These are phyloP conservation scores for Scutellaria minor DNA, from an alignment of 257 asterid species.

Conservation along the genomic window DNA sequence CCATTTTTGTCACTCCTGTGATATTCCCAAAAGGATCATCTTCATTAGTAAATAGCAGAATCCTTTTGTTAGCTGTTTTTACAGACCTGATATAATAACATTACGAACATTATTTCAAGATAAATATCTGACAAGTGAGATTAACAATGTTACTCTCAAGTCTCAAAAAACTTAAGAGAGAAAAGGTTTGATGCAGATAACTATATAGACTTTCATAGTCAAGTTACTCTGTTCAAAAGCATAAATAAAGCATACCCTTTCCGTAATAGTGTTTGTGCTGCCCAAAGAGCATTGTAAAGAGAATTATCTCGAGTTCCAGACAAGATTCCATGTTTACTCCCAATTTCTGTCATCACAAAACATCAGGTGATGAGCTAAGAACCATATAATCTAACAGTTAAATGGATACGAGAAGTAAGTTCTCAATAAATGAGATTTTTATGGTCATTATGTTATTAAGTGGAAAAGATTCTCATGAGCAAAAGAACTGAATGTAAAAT, in stretches of 20 bases:
- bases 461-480: not conserved
- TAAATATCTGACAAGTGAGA: conserved; percentile 13
- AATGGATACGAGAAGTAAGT: not conserved
- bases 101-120: conserved; percentile 29
- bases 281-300: conserved; percentile 96
- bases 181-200: conserved; percentile 9
- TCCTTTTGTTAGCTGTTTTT: conserved; percentile 81
- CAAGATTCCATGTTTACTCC: conserved; percentile 83
- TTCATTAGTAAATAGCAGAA: conserved; percentile 86
- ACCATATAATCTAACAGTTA: conserved; percentile 3
- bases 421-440: conserved; percentile 5
- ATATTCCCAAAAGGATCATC: conserved; percentile 94
- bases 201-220: conserved; percentile 21
- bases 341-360: conserved; percentile 66
- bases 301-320: conserved; percentile 93
- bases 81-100: conserved; percentile 63
- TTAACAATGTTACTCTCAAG: conserved; percentile 21
- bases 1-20: conserved; percentile 84
- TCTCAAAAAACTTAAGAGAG: conserved; percentile 8
- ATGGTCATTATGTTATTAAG: conserved; percentile 7
- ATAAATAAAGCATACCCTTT: conserved; percentile 63
- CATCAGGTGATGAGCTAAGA: conserved; percentile 31
- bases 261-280: conserved; percentile 91
- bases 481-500: not conserved
- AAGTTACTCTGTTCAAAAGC: conserved; percentile 22